Conservation (phyloP, 2,329 filamentous ascomycete species). For the Cladosporium sp. region DNA sequence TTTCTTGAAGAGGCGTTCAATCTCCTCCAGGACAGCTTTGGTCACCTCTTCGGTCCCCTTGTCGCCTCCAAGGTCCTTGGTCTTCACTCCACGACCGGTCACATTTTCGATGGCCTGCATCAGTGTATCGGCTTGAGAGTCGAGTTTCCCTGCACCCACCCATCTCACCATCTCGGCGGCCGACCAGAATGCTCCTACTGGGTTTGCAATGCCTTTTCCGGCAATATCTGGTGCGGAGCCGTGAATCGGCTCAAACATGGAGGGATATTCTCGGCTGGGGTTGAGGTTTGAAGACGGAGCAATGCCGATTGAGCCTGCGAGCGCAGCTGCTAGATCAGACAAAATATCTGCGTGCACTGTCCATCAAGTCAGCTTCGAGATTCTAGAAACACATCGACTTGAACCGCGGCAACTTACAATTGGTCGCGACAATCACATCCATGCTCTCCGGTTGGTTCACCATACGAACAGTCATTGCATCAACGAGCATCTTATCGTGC, state of each 20-base stretch:
- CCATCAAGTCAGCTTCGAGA: slow-evolving; percentile 16
- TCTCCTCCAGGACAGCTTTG: slow-evolving; percentile 55
- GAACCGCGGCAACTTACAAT: slow-evolving; percentile 43
- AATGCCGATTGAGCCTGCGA: slow-evolving; percentile 71
- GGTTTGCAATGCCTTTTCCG: slow-evolving; percentile 63
- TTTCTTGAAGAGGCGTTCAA: slow-evolving; percentile 44
- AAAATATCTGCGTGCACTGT: slow-evolving; percentile 46
- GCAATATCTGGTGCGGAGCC: slow-evolving; percentile 66
- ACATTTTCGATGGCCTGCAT: slow-evolving; percentile 64
- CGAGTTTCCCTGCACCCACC: slow-evolving; percentile 53
- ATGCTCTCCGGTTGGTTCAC: slow-evolving; percentile 47
- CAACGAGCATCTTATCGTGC: slow-evolving; percentile 52
- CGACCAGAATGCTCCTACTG: slow-evolving; percentile 68
- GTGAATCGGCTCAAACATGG: slow-evolving; percentile 65
- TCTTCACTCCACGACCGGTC: slow-evolving; percentile 55
- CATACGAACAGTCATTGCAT: slow-evolving; percentile 53
- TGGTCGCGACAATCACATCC: slow-evolving; percentile 52
- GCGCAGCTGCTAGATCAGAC: slow-evolving; percentile 67
- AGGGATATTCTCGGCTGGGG: slow-evolving; percentile 59
- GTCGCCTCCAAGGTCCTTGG: slow-evolving; percentile 60
- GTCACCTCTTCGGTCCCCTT: slow-evolving; percentile 60
- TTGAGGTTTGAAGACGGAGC: slow-evolving; percentile 71
- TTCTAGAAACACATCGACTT: background rate
- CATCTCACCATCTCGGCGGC: slow-evolving; percentile 67
- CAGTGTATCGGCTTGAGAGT: slow-evolving; percentile 56